Percentiles rank a stretch among this genome's conserved stretches.
Conservation (phyloP, 2,329 filamentous ascomycete genomes). For the Ophiostoma perfectum region DNA sequence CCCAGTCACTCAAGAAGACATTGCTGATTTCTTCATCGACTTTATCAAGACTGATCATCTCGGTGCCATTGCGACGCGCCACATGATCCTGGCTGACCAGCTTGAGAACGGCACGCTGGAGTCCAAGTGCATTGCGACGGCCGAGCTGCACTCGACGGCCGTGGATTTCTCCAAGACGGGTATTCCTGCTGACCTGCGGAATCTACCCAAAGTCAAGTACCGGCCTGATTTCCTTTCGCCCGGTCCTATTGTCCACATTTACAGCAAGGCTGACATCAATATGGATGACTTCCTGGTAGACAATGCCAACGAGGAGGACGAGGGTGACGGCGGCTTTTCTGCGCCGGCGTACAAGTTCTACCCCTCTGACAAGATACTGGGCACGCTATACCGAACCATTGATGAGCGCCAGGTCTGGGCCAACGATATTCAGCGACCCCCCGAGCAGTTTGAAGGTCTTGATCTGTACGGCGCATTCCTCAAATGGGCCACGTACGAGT, state of each 20-base stretch:
- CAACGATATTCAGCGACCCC: slow-evolving; percentile 40
- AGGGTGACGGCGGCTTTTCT: slow-evolving; percentile 44
- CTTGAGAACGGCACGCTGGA: slow-evolving; percentile 46
- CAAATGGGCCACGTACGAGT: slow-evolving; percentile 30
- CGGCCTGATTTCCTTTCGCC: slow-evolving; percentile 52
- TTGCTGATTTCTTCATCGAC: slow-evolving; percentile 73
- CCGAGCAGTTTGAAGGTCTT: slow-evolving; percentile 29
- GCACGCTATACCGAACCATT: slow-evolving; percentile 64
- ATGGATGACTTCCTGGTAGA: slow-evolving; percentile 34
- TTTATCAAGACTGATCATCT: slow-evolving; percentile 66
- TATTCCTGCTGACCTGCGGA: slow-evolving; percentile 46
- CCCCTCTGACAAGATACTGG: slow-evolving; percentile 61
- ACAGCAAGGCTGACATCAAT: slow-evolving; percentile 41
- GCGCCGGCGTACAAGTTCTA: slow-evolving; percentile 54
- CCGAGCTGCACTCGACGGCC: slow-evolving; percentile 61
- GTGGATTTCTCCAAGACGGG: slow-evolving; percentile 76
- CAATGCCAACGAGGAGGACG: slow-evolving; percentile 41
- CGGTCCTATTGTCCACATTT: slow-evolving; percentile 41
- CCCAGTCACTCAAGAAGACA: slow-evolving; percentile 57
- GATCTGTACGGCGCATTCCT: slow-evolving; percentile 43
- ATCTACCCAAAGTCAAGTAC: slow-evolving; percentile 39
- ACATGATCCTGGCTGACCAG: slow-evolving; percentile 61
- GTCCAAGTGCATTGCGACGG: slow-evolving; percentile 48
- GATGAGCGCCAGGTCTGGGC: slow-evolving; percentile 64
- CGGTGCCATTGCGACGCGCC: slow-evolving; percentile 58